A percentile compares a stretch with the other conserved stretches of the same genome.
phyloP scores from a whole-genome alignment of 106 monocot species.

The Dioscorea zingiberensis region DNA sequence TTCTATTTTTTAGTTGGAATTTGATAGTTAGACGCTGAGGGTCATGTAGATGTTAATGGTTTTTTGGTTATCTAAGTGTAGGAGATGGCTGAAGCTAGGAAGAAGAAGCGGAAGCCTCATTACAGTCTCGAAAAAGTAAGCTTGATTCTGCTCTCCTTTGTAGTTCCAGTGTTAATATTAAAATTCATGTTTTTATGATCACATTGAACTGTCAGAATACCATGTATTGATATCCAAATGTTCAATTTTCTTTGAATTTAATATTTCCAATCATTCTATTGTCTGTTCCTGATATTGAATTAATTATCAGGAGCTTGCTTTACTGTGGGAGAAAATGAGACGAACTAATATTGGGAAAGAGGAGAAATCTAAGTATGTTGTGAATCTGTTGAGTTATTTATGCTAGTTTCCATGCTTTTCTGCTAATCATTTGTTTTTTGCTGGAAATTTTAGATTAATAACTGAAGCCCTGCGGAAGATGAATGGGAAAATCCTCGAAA shows the following conservation, averaged over 20 bases:
- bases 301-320: conserved; percentile 60
- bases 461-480: conserved; percentile 75
- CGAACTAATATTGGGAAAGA: conserved; percentile 36
- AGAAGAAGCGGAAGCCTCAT: conserved; percentile 40
- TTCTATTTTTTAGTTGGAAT: no score
- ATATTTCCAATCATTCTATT: no score
- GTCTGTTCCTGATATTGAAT: background rate
- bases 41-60: background rate
- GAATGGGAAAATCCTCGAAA: conserved; percentile 70
- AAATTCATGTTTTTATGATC: background rate
- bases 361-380: conserved; percentile 59
- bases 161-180: background rate
- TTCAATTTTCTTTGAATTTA: background rate
- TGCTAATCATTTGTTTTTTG: background rate
- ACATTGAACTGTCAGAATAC: background rate
- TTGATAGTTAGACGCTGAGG: no score
- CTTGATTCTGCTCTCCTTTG: background rate
- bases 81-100: conserved; percentile 37
- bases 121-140: conserved; percentile 43
- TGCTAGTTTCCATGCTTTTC: background rate
- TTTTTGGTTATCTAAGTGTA: conserved; percentile 7
- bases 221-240: background rate
- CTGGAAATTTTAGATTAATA: conserved; percentile 39
- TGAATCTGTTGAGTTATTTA: background rate
- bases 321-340: conserved; percentile 93